These are phyloP conservation scores for Irpex sp. DNA, from an alignment of 1,284 basidiomycete genomes.

Conservation along the genomic window DNA sequence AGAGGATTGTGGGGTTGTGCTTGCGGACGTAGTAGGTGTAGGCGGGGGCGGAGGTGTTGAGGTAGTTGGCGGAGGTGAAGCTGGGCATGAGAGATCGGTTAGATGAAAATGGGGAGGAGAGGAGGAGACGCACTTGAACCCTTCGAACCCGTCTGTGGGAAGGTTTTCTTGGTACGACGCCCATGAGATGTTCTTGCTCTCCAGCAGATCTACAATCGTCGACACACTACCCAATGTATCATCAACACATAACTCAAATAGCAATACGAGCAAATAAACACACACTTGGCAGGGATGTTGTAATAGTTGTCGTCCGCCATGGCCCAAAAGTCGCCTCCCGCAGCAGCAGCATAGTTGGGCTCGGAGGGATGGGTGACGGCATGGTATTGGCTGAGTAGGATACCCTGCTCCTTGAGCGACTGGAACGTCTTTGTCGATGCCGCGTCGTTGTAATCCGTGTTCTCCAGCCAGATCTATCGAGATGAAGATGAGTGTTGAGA, in stretches of 20 bases:
- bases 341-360: constrained; percentile 53
- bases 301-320: constrained; percentile 43
- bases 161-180: constrained; percentile 57
- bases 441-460: constrained; percentile 38
- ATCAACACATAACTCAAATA: constrained; percentile 13
- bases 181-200: constrained; percentile 56
- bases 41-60: constrained; percentile 32
- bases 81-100: no score
- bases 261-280: background rate
- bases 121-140: constrained; percentile 29
- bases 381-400: constrained; percentile 50
- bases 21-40: constrained; percentile 57
- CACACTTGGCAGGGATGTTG: constrained; percentile 27
- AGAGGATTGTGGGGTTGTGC: constrained; percentile 58
- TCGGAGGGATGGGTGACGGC: constrained; percentile 62
- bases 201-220: constrained; percentile 62
- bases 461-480: constrained; percentile 37
- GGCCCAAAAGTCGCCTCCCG: constrained; percentile 59
- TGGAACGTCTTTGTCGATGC: constrained; percentile 37
- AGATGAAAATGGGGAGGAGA: background rate
- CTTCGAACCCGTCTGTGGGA: constrained; percentile 49
- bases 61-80: constrained; percentile 42
- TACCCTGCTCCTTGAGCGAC: constrained; percentile 47
- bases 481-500: background rate
- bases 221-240: constrained; percentile 36